phyloP scores from a whole-genome alignment of 305 asterid genomes.

The Solanum aculeatissimum region DNA sequence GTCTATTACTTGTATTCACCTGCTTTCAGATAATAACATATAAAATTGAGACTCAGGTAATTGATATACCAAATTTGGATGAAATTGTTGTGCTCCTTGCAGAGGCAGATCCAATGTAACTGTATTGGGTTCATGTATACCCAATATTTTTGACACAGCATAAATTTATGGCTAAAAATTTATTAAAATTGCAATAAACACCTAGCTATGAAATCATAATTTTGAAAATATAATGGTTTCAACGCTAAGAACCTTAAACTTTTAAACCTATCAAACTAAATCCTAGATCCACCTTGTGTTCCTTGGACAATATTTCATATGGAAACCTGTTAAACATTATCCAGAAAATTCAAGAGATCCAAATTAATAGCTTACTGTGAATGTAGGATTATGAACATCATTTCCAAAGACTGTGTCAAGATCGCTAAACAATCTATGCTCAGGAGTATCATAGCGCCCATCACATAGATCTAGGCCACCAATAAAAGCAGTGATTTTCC shows the following conservation, averaged over 20 bases:
- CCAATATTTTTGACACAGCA: too few species aligned
- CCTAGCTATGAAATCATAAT: not conserved
- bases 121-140: not conserved
- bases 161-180: not conserved
- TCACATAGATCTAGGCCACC: conserved; percentile 18
- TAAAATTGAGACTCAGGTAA: not conserved
- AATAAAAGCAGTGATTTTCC: conserved; percentile 15
- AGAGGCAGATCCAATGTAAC: not conserved
- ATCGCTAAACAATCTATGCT: conserved; percentile 6
- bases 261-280: not conserved
- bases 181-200: not conserved
- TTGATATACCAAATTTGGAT: not conserved
- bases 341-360: not conserved
- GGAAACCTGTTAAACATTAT: not conserved
- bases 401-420: conserved; percentile 13
- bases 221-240: too few species aligned
- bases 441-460: conserved; percentile 16
- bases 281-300: not conserved
- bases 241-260: not conserved
- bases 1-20: too few species aligned
- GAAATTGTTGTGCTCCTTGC: not conserved
- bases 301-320: not conserved
- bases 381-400: conserved; percentile 15
- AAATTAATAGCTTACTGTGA: conserved; percentile 8
- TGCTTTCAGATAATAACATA: not conserved